These are phyloP conservation scores for Fusarium caatingaense DNA, from an alignment of 2,329 filamentous ascomycete genomes.

Conservation along the genomic window DNA sequence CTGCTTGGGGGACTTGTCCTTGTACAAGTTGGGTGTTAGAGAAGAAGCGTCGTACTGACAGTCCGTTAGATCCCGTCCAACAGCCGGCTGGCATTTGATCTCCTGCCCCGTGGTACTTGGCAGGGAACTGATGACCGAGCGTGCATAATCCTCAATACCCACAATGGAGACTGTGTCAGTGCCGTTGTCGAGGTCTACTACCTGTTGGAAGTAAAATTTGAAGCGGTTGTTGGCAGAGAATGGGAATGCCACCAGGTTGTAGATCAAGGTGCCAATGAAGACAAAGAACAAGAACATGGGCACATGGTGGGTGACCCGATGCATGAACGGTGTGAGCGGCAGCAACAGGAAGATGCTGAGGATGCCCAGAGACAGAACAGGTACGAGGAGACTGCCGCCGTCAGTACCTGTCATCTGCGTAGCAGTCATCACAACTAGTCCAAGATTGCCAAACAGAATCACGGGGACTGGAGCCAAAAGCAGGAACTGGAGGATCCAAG, in stretches of 20 bases:
- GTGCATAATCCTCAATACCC: slow-evolving; percentile 75
- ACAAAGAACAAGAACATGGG: slow-evolving; percentile 80
- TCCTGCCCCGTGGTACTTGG: slow-evolving; percentile 76
- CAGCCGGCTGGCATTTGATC: slow-evolving; percentile 62
- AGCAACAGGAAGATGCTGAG: slow-evolving; percentile 78
- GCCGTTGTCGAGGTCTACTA: slow-evolving; percentile 80
- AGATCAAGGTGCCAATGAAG: slow-evolving; percentile 80
- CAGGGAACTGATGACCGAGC: slow-evolving; percentile 73
- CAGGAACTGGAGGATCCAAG: slow-evolving; percentile 89
- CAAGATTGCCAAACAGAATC: slow-evolving; percentile 81
- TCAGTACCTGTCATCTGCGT: slow-evolving; percentile 86
- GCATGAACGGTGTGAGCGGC: slow-evolving; percentile 85
- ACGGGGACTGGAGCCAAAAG: slow-evolving; percentile 82
- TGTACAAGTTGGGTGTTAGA: slow-evolving; percentile 70
- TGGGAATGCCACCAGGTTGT: slow-evolving; percentile 88
- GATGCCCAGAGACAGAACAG: slow-evolving; percentile 76
- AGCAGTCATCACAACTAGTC: slow-evolving; percentile 76
- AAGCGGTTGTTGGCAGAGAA: slow-evolving; percentile 83
- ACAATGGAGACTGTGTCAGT: slow-evolving; percentile 75
- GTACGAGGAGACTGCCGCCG: slow-evolving; percentile 76
- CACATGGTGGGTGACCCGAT: slow-evolving; percentile 85
- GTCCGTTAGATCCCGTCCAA: slow-evolving; percentile 62
- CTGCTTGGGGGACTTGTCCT: slow-evolving; percentile 56
- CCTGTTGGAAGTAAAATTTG: slow-evolving; percentile 89
- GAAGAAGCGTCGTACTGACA: slow-evolving; percentile 76